Conservation (phyloP, 345 rosid species). For the Dimocarpus longan region DNA sequence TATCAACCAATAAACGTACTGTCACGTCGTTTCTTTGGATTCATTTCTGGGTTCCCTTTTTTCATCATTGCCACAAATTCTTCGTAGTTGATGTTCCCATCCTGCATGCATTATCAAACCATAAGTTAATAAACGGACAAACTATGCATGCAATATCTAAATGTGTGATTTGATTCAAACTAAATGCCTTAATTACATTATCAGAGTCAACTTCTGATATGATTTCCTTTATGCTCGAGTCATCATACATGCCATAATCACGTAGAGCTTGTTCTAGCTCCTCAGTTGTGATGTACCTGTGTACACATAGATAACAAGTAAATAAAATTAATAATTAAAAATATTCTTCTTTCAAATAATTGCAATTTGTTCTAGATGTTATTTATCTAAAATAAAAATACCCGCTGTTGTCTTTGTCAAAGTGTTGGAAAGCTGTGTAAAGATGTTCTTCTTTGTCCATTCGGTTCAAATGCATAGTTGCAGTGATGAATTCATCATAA, state of each 20-base stretch:
- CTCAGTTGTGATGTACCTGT: constrained; percentile 75
- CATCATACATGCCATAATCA: constrained; percentile 81
- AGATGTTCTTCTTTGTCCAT: constrained; percentile 81
- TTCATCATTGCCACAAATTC: constrained; percentile 98
- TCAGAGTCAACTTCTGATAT: constrained; percentile 79
- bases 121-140: background rate
- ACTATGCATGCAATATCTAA: background rate
- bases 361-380: background rate
- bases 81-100: constrained; percentile 87
- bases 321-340: background rate
- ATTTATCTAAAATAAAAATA: constrained; percentile 16
- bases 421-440: constrained; percentile 80
- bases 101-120: constrained; percentile 41
- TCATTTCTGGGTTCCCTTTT: constrained; percentile 85
- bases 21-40: constrained; percentile 87
- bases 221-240: constrained; percentile 73
- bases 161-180: background rate
- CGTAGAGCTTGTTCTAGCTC: constrained; percentile 92
- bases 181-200: constrained; percentile 46
- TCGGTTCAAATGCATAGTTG: constrained; percentile 81
- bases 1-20: constrained; percentile 16
- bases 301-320: background rate
- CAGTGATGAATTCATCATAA: constrained; percentile 78
- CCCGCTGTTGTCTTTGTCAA: constrained; percentile 90
- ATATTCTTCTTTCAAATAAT: background rate